Conservation (phyloP, 768 basidiomycete species). For the Mycena pura region DNA sequence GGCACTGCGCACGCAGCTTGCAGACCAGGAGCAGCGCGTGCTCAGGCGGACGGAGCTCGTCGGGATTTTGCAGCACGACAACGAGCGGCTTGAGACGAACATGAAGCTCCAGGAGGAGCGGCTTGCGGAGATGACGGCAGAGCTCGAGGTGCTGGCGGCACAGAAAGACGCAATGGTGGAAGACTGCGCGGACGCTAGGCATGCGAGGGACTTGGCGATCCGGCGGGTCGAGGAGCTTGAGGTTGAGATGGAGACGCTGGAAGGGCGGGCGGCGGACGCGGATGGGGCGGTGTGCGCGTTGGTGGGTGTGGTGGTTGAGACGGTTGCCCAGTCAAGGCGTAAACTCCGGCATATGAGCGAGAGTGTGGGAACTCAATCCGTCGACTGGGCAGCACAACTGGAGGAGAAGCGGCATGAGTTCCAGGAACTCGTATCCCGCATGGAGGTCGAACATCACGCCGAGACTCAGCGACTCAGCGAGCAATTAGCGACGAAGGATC, state of each 20-base stretch:
- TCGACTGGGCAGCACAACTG: constrained; percentile 20
- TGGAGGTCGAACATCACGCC: constrained; percentile 32
- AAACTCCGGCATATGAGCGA: constrained; percentile 22
- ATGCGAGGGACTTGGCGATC: constrained; percentile 71
- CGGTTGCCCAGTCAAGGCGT: constrained; percentile 40
- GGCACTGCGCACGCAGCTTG: constrained; percentile 67
- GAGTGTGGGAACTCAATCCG: background rate
- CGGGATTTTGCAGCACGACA: constrained; percentile 81
- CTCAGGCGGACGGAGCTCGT: constrained; percentile 75
- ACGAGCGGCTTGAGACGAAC: constrained; percentile 78
- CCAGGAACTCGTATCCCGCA: constrained; percentile 17
- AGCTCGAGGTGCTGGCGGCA: constrained; percentile 67
- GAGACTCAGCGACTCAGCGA: constrained; percentile 36
- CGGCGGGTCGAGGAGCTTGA: constrained; percentile 65
- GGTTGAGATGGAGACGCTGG: constrained; percentile 58
- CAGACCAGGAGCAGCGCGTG: constrained; percentile 71
- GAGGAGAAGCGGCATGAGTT: constrained; percentile 21
- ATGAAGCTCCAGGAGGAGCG: constrained; percentile 77
- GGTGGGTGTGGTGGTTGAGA: constrained; percentile 46
- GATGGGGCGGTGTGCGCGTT: constrained; percentile 45
- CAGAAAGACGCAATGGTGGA: constrained; percentile 86
- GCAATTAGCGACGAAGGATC: constrained; percentile 35
- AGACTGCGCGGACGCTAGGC: constrained; percentile 80
- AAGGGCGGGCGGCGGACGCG: constrained; percentile 31
- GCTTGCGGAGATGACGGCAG: constrained; percentile 69